Percentiles rank a stretch among this genome's conserved stretches.
These are phyloP conservation scores for Aspergillus haitiensis DNA, from an alignment of 495 filamentous ascomycete genomes.

Conservation along the genomic window DNA sequence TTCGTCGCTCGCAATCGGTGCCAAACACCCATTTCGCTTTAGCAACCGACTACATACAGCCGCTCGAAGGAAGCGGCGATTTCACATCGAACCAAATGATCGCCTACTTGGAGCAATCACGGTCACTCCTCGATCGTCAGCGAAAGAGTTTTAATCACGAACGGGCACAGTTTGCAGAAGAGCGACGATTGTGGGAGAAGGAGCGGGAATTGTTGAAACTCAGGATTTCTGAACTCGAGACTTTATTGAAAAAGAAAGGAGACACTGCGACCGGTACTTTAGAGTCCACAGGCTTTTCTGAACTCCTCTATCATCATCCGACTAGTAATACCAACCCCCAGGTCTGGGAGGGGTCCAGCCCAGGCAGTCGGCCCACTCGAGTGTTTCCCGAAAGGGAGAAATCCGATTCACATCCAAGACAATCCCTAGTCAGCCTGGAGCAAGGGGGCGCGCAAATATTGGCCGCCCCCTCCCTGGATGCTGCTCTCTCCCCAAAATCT, in stretches of 20 bases:
- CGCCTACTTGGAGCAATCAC: constrained; percentile 43
- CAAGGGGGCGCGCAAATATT: constrained; percentile 24
- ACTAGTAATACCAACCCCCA: constrained; percentile 22
- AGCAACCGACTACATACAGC: constrained; percentile 19
- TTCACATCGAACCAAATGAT: constrained; percentile 26
- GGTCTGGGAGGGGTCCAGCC: constrained; percentile 48
- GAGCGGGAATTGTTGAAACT: constrained; percentile 40
- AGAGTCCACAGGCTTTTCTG: constrained; percentile 4
- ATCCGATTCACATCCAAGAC: constrained; percentile 20
- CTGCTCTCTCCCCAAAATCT: constrained; percentile 43
- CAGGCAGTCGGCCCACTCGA: constrained; percentile 42
- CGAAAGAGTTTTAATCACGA: constrained; percentile 41
- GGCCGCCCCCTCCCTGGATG: constrained; percentile 40
- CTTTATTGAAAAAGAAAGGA: constrained; percentile 27
- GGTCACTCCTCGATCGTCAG: constrained; percentile 44
- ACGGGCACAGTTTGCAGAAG: constrained; percentile 40
- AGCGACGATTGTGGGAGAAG: constrained; percentile 44
- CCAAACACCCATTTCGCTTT: constrained; percentile 35
- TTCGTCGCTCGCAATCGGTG: constrained; percentile 44
- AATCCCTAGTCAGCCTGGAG: constrained; percentile 27
- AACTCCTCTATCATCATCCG: constrained; percentile 1
- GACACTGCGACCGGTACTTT: constrained; percentile 15
- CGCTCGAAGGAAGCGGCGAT: constrained; percentile 19
- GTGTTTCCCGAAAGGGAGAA: constrained; percentile 42
- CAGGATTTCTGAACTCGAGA: constrained; percentile 44